phyloP scores from a whole-genome alignment of 2,329 filamentous ascomycete genomes.

The Escovopsis sp. region DNA sequence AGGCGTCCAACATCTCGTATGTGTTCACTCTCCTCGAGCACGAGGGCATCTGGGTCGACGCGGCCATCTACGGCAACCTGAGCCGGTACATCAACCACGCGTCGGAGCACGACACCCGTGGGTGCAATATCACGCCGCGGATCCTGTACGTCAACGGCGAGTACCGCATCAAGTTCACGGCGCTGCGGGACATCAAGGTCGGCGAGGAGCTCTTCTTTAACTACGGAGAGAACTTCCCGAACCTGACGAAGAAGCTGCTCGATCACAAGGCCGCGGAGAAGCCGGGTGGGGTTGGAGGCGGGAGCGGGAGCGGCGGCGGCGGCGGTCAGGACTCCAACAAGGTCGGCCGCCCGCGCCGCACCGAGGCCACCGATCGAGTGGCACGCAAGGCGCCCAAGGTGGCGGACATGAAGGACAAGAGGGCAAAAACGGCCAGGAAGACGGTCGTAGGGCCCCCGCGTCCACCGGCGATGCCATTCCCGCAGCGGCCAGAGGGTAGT shows the following conservation, averaged over 20 bases:
- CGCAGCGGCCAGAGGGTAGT: too few species aligned
- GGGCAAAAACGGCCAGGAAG: slow-evolving; percentile 2
- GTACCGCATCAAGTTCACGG: slow-evolving; percentile 61
- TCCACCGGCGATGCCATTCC: too few species aligned
- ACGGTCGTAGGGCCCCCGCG: too few species aligned
- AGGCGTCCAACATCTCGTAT: slow-evolving; percentile 47
- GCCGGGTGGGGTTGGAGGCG: too few species aligned
- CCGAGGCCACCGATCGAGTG: slow-evolving; percentile 7
- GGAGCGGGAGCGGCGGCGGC: too few species aligned
- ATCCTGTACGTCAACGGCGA: slow-evolving; percentile 62
- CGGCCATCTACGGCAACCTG: slow-evolving; percentile 63
- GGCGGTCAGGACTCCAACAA: slow-evolving; percentile 11
- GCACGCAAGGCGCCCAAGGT: slow-evolving; percentile 8
- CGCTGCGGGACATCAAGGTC: slow-evolving; percentile 46
- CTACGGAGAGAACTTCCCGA: slow-evolving; percentile 56
- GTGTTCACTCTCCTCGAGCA: slow-evolving; percentile 44
- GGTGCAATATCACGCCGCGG: slow-evolving; percentile 48
- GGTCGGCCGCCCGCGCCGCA: slow-evolving; percentile 7
- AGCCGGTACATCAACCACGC: slow-evolving; percentile 76
- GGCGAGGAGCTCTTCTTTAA: slow-evolving; percentile 74
- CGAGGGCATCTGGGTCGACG: slow-evolving; percentile 55
- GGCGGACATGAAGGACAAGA: neutral
- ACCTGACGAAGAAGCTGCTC: slow-evolving; percentile 32
- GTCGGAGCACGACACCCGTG: slow-evolving; percentile 28
- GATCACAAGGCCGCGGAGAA: slow-evolving; percentile 22